Evolutionary conservation across 768 basidiomycete species (phyloP), one percentile per base, ranked within the genome.

Genomic region (Chalciporus piperatus): DNA sequence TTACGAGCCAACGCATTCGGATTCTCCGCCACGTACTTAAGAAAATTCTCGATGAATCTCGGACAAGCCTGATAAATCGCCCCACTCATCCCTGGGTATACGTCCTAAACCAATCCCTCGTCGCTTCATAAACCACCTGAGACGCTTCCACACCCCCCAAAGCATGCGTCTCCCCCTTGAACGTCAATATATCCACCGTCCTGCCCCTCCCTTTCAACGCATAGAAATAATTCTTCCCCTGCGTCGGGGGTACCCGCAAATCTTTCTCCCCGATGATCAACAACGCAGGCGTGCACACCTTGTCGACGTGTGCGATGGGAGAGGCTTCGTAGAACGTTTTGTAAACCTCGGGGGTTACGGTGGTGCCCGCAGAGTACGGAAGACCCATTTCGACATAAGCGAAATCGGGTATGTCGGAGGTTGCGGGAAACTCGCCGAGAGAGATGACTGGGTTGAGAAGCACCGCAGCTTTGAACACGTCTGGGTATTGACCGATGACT

Each of bases 351-450:
- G 77, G 72, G 3, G 75, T 72, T 50, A 84, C 64, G 28, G 74
- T 54, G 3, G 63, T 20, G 35, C 56, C 7, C 40, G 70, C 49
- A 68, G 23, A 61, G 65, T n/a, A 82, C 37, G 27, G 70, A 6
- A 68, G 23, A 4, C 57, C 65, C 33, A 61, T 76, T 48, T 57
- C 78, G 71, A 50, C 76, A 75, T 55, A 70, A 5, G 59, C 64
- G 83, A 84, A 87, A 59, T 86, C 84, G 16, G 81, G 82, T 32
- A 86, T 83, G 50, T 86, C 85, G 3, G 77, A 77, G 5, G 69
- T 70, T 0, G 76, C 63, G 20, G 23, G 13, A 20, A 81, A 68
- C 43, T 81, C 78, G 8, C 79, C 81, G 0, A 70, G 70, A 16
- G 79, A 79, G 30, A 79, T 81, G 41, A 87, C 85, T 0, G 84